Evolutionary conservation across 2,329 filamentous ascomycete species (phyloP).

Genomic region (Botrytis elliptica): DNA sequence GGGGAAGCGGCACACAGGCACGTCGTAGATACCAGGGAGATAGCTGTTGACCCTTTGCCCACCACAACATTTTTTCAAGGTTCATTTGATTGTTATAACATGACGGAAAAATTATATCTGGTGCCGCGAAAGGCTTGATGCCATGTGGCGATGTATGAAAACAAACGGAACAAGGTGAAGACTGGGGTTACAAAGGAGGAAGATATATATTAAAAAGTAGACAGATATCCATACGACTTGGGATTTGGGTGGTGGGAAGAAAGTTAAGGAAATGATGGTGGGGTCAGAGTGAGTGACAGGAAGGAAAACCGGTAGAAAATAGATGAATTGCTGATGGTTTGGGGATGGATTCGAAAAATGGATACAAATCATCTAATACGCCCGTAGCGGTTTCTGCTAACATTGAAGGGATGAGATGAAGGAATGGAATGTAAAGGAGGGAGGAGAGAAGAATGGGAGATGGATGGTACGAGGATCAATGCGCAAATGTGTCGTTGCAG

Average conservation of each 20-base stretch:
- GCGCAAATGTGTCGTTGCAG: not conserved
- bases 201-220: not conserved
- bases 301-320: not conserved
- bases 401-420: not conserved
- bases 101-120: constrained; percentile 3
- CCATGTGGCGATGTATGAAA: not conserved
- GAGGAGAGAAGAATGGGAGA: not conserved
- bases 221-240: not conserved
- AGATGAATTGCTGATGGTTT: not conserved
- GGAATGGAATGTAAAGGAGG: not conserved
- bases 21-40: not conserved
- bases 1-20: not conserved
- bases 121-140: not conserved
- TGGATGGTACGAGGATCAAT: not conserved
- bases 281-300: not conserved
- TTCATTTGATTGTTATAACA: not conserved
- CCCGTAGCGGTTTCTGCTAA: too few species aligned
- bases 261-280: constrained; percentile 16
- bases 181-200: not conserved
- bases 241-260: not conserved
- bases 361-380: not conserved
- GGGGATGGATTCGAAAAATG: not conserved
- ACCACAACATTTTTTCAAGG: not conserved
- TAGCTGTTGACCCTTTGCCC: not conserved
- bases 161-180: not conserved